Conservation (phyloP, 108 stramenopile genomes). For the Chaetoceros tenuissimus region DNA sequence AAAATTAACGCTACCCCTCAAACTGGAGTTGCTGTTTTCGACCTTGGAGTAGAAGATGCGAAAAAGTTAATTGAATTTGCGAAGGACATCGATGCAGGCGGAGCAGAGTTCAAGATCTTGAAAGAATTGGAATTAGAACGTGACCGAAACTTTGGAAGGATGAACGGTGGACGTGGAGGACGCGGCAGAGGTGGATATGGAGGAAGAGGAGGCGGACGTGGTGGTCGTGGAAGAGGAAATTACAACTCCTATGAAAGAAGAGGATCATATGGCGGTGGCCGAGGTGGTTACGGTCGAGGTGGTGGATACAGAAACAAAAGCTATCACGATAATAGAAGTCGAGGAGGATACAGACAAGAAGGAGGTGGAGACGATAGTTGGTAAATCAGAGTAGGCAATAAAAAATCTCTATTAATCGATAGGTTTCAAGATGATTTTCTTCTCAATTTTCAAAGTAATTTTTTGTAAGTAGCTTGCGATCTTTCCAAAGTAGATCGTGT, state of each 20-base stretch:
- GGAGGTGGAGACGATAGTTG: constrained; percentile 14
- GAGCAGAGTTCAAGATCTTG: constrained; percentile 55
- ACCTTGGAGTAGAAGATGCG: constrained; percentile 80
- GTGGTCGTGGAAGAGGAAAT: constrained; percentile 9
- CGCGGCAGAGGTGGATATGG: constrained; percentile 37
- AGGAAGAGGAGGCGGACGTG: constrained; percentile 5
- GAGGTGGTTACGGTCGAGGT: constrained; percentile 15
- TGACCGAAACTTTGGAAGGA: constrained; percentile 53
- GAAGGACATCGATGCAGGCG: constrained; percentile 66
- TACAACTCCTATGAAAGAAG: background rate
- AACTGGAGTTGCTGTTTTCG: constrained; percentile 68
- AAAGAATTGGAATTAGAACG: constrained; percentile 72
- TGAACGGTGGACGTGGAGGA: constrained; percentile 9
- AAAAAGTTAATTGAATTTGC: constrained; percentile 70
- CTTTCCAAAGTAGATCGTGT: too few relatives aligned
- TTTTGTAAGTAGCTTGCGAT: too few relatives aligned
- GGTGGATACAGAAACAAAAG: background rate
- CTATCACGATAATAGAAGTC: constrained; percentile 1
- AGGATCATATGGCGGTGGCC: constrained; percentile 8
- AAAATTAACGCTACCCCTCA: constrained; percentile 68
- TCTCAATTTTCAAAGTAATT: too few relatives aligned
- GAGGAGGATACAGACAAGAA: constrained; percentile 7
- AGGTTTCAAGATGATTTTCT: too few relatives aligned
- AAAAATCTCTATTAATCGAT: too few relatives aligned
- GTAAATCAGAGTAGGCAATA: constrained; percentile 5